These are phyloP conservation scores for Magnusiomyces magnusii DNA, from an alignment of 1,139 yeast species.

Conservation along the genomic window DNA sequence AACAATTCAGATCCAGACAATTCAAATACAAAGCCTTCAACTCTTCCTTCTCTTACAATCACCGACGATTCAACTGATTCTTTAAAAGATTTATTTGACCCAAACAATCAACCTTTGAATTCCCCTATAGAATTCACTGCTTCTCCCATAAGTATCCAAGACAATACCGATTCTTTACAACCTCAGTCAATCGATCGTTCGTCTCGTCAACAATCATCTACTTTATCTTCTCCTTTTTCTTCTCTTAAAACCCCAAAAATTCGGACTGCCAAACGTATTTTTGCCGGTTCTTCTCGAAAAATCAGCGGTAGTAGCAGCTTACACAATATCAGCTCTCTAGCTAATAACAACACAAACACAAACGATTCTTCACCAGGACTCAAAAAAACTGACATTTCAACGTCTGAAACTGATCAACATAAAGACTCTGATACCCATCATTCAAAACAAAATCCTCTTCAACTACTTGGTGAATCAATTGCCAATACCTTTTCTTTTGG, in stretches of 20 bases:
- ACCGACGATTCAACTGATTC: not conserved
- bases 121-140: not conserved
- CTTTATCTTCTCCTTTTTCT: not conserved
- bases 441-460: not conserved
- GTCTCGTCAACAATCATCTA: not conserved
- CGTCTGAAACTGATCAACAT: not conserved
- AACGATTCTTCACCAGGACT: not conserved
- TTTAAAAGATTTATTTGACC: not conserved
- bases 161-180: not conserved
- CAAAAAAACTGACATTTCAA: not conserved
- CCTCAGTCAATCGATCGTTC: not conserved
- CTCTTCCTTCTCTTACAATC: not conserved
- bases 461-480: not conserved
- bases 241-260: not conserved
- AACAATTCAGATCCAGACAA: not conserved
- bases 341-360: not conserved
- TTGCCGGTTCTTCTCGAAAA: not conserved
- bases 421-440: not conserved
- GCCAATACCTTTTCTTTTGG: constrained; percentile 1
- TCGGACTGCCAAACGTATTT: not conserved
- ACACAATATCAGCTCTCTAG: not conserved
- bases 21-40: not conserved
- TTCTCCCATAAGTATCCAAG: not conserved
- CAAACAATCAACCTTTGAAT: not conserved
- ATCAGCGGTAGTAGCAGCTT: not conserved